A percentile compares a stretch with the other conserved stretches of the same genome.
Evolutionary conservation across 805 yeast genomes (phyloP).

Genomic region (Myxozyma mucilagina): DNA sequence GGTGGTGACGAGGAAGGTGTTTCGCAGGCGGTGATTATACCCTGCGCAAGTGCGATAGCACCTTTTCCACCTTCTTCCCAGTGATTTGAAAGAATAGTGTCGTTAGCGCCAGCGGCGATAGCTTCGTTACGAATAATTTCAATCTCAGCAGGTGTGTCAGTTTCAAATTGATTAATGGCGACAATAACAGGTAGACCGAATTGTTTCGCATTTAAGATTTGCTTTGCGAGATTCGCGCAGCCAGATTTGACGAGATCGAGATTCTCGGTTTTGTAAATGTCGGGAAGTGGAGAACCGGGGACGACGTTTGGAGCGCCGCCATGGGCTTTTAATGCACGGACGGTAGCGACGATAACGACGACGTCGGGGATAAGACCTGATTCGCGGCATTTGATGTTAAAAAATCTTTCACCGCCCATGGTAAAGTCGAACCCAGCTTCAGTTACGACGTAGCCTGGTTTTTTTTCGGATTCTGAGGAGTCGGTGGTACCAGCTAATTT

Average conservation of each 20-base stretch:
- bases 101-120: constrained; percentile 82
- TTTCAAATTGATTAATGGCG: constrained; percentile 83
- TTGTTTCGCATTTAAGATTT: constrained; percentile 77
- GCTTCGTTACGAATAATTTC: constrained; percentile 78
- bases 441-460: constrained; percentile 82
- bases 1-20: constrained; percentile 44
- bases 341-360: constrained; percentile 92
- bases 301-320: constrained; percentile 98
- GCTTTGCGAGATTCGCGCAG: constrained; percentile 85
- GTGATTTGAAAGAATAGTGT: constrained; percentile 86
- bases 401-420: constrained; percentile 97
- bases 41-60: constrained; percentile 77
- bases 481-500: constrained; percentile 78
- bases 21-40: constrained; percentile 69
- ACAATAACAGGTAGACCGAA: constrained; percentile 92
- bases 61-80: constrained; percentile 97
- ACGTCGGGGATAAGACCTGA: constrained; percentile 86
- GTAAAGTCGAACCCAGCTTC: constrained; percentile 99
- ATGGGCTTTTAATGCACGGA: constrained; percentile 90
- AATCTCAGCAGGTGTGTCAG: constrained; percentile 80
- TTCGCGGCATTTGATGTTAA: constrained; percentile 91
- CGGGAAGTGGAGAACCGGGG: constrained; percentile 85
- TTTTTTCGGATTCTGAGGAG: constrained; percentile 43
- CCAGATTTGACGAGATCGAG: constrained; percentile 75
- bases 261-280: constrained; percentile 76